Evolutionary conservation across 441 rosid genomes (phyloP), one percentile per base, ranked within the genome.

Genomic region (Pelargonium hybrid): DNA sequence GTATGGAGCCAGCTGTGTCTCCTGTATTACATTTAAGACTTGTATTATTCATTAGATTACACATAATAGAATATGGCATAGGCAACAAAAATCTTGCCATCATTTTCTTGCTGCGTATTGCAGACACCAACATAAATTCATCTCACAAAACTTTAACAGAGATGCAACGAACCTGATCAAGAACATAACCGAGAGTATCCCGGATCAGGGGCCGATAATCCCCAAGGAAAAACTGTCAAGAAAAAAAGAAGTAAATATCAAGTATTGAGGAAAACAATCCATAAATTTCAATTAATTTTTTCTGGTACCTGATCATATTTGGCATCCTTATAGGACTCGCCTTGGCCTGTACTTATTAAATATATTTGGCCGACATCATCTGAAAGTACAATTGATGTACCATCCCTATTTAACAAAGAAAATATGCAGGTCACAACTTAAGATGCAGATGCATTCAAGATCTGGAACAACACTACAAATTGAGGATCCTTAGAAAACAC

Each of bases 291-390:
- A 14, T 56, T 62, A 61, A 31, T n/a, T 17, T 4, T 47, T 56
- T 75, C 52, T 45, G 54, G 74, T 81, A 96, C 99, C 98, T 96
- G 99, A 78, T 96, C 98, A 80, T 96, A 93, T 83, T 93, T 88
- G 70, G 99, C 96, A 72, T 93, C 97, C 77, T 84, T 87, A 72
- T 90, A 97, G 73, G 97, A 91, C 83, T 96, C 98, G 68, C 99
- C 99, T 84, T 96, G 94, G 77, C 98, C 99, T 34, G 98, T 96
- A 84, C 80, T 90, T 82, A 96, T 79, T 66, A 90, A 78, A 73
- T 96, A 87, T 71, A 96, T 74, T 77, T 96, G 99, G 69, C 99
- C 99, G 82, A 96, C 97, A 83, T 96, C 98, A 83, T 96, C 99
- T 65, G 99, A 96, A 79, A 96, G 97, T 82, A 91, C 87, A 76